Base-by-base conservation (phyloP, 768 basidiomycete species). In the Fistulinella prunicolor region DNA sequence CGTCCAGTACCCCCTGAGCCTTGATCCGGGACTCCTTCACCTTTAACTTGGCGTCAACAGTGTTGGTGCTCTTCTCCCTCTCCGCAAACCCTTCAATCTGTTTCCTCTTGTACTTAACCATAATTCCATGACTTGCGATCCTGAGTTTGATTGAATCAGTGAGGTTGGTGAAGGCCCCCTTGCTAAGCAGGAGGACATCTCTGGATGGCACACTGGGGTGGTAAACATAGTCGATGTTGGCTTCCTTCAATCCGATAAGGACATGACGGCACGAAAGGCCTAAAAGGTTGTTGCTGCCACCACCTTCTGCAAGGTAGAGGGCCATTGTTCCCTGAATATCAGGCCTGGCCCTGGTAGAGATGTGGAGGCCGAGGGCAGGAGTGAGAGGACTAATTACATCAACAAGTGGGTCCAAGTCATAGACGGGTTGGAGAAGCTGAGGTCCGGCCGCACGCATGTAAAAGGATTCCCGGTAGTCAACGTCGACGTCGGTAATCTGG, bases 111-210 rank as follows among this genome's bases (percentile, higher is more conserved):
- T 19, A 44, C 42, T 65, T 19, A 35, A 51, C 41, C 29, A 22
- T 9, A 53, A 62, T 55, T 39, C 48, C 47, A 48, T 65, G 39
- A 42, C 24, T 23, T 51, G 41, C 44, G 48, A 63, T 62, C 55
- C 41, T 51, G 52, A 55, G 19, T 49, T 66, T 62, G 57, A 70
- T 68, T 32, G 55, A 65, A 40, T 57, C 58, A 37, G 63, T 44
- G 50, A 67, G 44, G 48, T 64, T 53, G 52, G 24, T 44, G 56
- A 34, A 61, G 63, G 59, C 64, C 22, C 42, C 56, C 19, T 32
- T 57, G 48, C 70, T 62, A 42, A 69, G 65, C 8, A 70, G 49
- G 50, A 67, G 53, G 58, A 71, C 69, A 10, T 69, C 39, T 53
- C 46, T 61, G 28, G 49, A 16, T 60, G 59, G 63, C 39, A n/a